Conservation (phyloP, 2,329 filamentous ascomycete species). For the Gyromitra esculenta region DNA sequence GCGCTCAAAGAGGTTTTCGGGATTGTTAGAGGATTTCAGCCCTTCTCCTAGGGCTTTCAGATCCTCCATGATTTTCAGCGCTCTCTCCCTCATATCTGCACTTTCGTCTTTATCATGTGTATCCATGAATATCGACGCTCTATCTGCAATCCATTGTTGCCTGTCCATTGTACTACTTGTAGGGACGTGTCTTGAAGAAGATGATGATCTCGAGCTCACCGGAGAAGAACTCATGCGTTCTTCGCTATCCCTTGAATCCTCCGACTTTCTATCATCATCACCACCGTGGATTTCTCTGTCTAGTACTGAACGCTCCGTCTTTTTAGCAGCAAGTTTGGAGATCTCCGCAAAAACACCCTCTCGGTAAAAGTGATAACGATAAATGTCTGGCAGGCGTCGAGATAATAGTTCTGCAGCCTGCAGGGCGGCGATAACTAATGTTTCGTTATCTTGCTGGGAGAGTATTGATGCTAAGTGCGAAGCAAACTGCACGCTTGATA, state of each 20-base stretch:
- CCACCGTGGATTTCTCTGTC: slow-evolving; percentile 64
- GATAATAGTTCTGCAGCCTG: slow-evolving; percentile 90
- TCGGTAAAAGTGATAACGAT: slow-evolving; percentile 94
- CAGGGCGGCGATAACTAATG: slow-evolving; percentile 84
- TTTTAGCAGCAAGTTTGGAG: slow-evolving; percentile 72
- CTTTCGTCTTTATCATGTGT: slow-evolving; percentile 80
- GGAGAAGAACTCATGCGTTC: slow-evolving; percentile 68
- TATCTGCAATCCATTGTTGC: slow-evolving; percentile 76
- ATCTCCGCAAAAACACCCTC: slow-evolving; percentile 96
- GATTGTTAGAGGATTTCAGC: slow-evolving; percentile 65
- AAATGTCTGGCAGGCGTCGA: slow-evolving; percentile 83
- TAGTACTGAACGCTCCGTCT: slow-evolving; percentile 50
- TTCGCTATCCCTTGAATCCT: slow-evolving; percentile 60
- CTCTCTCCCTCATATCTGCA: slow-evolving; percentile 79
- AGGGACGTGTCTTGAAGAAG: slow-evolving; percentile 55
- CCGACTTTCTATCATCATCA: slow-evolving; percentile 61
- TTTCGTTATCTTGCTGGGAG: slow-evolving; percentile 91
- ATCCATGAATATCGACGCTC: slow-evolving; percentile 85
- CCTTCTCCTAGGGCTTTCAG: slow-evolving; percentile 74
- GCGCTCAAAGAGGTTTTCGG: slow-evolving; percentile 74
- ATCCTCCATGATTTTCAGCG: slow-evolving; percentile 76
- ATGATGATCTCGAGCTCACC: slow-evolving; percentile 69
- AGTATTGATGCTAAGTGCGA: slow-evolving; percentile 95
- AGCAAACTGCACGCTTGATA: slow-evolving; percentile 89
- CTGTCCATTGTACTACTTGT: slow-evolving; percentile 64